phyloP scores from a whole-genome alignment of 371 early-diverging fungal genomes.

The Parasitella parasitica region DNA sequence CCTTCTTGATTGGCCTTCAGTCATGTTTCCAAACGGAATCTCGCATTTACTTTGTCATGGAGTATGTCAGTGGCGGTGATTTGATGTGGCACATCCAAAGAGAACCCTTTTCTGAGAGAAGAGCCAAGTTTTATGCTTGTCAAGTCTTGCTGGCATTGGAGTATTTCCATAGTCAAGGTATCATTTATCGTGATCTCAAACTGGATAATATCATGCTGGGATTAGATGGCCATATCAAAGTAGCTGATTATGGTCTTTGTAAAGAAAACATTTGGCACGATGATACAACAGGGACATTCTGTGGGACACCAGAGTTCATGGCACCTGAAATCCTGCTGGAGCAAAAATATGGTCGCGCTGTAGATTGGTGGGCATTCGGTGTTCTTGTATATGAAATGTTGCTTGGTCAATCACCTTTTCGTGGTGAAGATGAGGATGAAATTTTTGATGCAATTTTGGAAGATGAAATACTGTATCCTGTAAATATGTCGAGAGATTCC shows the following conservation, averaged over 20 bases:
- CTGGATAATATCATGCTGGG: conserved; percentile 54
- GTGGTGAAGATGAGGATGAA: conserved; percentile 94
- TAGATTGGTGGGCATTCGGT: conserved; percentile 96
- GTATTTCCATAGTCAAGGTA: conserved; percentile 51
- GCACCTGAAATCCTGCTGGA: conserved; percentile 75
- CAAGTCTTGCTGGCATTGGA: conserved; percentile 95
- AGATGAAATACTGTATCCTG: conserved; percentile 91
- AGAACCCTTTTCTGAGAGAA: conserved; percentile 81
- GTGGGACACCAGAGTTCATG: conserved; percentile 91
- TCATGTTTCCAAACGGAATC: conserved; percentile 95
- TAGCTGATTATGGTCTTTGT: conserved; percentile 95
- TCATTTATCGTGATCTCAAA: conserved; percentile 54
- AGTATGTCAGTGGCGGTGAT: conserved; percentile 99
- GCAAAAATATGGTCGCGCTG: conserved; percentile 80
- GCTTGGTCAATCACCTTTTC: conserved; percentile 92
- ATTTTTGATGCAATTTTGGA: conserved; percentile 95
- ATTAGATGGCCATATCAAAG: conserved; percentile 95
- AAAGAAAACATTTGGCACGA: conserved; percentile 57
- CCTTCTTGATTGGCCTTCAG: conserved; percentile 97
- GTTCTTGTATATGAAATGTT: conserved; percentile 96
- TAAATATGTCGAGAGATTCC: conserved; percentile 89
- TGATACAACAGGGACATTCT: conserved; percentile 79
- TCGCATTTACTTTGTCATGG: conserved; percentile 98
- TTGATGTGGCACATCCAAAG: conserved; percentile 97
- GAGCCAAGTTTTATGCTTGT: conserved; percentile 94